phyloP scores from a whole-genome alignment of 2,329 filamentous ascomycete genomes.

The Xylaria sp. region DNA sequence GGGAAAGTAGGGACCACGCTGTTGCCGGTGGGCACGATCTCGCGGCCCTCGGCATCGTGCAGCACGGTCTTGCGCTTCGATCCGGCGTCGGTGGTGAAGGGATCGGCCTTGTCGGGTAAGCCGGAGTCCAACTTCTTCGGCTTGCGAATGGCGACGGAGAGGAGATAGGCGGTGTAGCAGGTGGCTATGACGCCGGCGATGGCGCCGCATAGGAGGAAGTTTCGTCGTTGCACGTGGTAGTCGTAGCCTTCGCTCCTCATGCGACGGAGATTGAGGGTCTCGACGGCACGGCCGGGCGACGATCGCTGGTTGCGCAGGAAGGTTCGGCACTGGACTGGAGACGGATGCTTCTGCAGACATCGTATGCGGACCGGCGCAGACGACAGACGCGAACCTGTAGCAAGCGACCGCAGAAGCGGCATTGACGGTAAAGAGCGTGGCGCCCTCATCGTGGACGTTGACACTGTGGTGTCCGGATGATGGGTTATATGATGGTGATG shows the following conservation, averaged over 20 bases:
- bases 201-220: conserved; percentile 58
- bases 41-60: conserved; percentile 70
- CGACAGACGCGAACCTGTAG: conserved; percentile 7
- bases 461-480: neutral
- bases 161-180: conserved; percentile 53
- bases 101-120: conserved; percentile 46
- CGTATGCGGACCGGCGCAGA: neutral
- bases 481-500: neutral
- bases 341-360: conserved; percentile 15
- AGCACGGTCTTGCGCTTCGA: conserved; percentile 63
- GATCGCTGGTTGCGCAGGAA: conserved; percentile 11
- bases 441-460: conserved; percentile 14
- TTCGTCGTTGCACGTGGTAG: conserved; percentile 57
- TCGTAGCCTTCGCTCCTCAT: conserved; percentile 54
- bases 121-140: conserved; percentile 56
- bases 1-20: conserved; percentile 81
- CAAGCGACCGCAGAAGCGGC: conserved; percentile 22
- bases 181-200: conserved; percentile 56
- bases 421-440: conserved; percentile 17
- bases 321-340: conserved; percentile 15
- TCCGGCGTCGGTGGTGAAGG: conserved; percentile 55
- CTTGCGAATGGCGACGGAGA: conserved; percentile 44
- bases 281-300: conserved; percentile 44
- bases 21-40: conserved; percentile 82
- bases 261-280: conserved; percentile 56